phyloP scores from a whole-genome alignment of 2,329 filamentous ascomycete species.

The Geosmithia flava region DNA sequence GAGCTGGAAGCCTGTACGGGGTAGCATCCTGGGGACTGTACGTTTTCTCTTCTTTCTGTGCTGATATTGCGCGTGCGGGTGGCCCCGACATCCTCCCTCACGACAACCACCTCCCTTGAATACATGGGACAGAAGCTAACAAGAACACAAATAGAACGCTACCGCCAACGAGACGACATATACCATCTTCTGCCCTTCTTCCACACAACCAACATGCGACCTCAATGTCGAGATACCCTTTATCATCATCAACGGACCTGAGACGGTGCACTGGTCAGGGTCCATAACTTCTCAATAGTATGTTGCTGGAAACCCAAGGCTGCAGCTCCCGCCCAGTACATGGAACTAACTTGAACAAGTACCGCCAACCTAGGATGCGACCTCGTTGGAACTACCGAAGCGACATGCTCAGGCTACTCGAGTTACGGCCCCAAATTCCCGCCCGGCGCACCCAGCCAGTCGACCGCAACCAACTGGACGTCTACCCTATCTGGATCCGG shows the following conservation, averaged over 20 bases:
- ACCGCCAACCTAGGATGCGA: slow-evolving; percentile 22
- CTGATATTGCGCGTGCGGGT: too few relatives aligned
- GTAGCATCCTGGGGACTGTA: slow-evolving; percentile 32
- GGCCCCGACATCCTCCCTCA: neutral
- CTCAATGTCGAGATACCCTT: slow-evolving; percentile 34
- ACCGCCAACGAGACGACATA: slow-evolving; percentile 26
- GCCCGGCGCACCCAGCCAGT: slow-evolving; percentile 27
- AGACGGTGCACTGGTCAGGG: slow-evolving; percentile 29
- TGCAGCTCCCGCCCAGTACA: neutral
- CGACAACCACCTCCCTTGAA: neutral
- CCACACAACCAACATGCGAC: slow-evolving; percentile 26
- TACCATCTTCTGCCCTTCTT: slow-evolving; percentile 33
- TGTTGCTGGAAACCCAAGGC: neutral
- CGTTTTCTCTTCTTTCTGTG: slow-evolving; percentile 4
- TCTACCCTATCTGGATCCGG: slow-evolving; percentile 27
- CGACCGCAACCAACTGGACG: slow-evolving; percentile 29
- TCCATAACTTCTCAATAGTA: slow-evolving; percentile 29
- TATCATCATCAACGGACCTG: slow-evolving; percentile 30
- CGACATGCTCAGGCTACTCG: slow-evolving; percentile 35
- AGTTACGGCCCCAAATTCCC: slow-evolving; percentile 27
- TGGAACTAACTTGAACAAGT: neutral
- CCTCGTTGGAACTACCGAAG: slow-evolving; percentile 26
- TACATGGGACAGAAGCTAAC: neutral
- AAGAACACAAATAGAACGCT: slow-evolving; percentile 16
- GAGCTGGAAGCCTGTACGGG: slow-evolving; percentile 31